Conservation (phyloP, 768 basidiomycete species). For the Boletus subcaerulescens region DNA sequence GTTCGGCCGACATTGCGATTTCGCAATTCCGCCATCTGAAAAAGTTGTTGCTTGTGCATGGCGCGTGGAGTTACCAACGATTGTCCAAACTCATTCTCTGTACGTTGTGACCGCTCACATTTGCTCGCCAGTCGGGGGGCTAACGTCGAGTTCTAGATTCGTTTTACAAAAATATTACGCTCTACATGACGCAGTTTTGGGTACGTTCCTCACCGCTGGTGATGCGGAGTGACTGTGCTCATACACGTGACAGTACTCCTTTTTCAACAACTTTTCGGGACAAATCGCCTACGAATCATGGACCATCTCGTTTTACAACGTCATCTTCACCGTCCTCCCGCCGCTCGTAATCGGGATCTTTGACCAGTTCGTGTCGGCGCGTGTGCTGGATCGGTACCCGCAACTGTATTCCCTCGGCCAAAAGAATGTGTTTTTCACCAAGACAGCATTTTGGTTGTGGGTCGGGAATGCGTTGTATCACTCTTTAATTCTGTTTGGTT, state of each 20-base stretch:
- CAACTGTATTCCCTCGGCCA: slow-evolving; percentile 95
- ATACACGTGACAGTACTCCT: slow-evolving; percentile 70
- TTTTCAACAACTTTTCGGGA: slow-evolving; percentile 99
- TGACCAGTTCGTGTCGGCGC: slow-evolving; percentile 97
- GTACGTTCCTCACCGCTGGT: slow-evolving; percentile 38
- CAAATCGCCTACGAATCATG: slow-evolving; percentile 99
- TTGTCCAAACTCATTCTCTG: slow-evolving; percentile 95
- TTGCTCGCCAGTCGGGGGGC: background rate
- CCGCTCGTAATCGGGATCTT: slow-evolving; percentile 97
- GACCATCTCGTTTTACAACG: slow-evolving; percentile 97
- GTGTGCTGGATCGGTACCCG: slow-evolving; percentile 95
- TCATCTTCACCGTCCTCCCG: slow-evolving; percentile 92
- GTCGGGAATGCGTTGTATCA: slow-evolving; percentile 86
- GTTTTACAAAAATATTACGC: slow-evolving; percentile 97
- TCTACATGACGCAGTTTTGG: slow-evolving; percentile 99
- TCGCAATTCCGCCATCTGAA: slow-evolving; percentile 96
- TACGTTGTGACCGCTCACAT: slow-evolving; percentile 38
- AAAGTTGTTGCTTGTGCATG: slow-evolving; percentile 94
- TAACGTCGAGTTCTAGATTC: slow-evolving; percentile 55
- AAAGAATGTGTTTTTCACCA: slow-evolving; percentile 89
- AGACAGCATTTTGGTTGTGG: slow-evolving; percentile 92
- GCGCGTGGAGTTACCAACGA: slow-evolving; percentile 97
- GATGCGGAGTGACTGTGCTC: background rate
- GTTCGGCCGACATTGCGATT: slow-evolving; percentile 96
- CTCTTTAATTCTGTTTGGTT: slow-evolving; percentile 9